Evolutionary conservation across 2,329 filamentous ascomycete species (phyloP), one percentile per base, ranked within the genome.

Genomic region (Ceratocystis diversiconidia): DNA sequence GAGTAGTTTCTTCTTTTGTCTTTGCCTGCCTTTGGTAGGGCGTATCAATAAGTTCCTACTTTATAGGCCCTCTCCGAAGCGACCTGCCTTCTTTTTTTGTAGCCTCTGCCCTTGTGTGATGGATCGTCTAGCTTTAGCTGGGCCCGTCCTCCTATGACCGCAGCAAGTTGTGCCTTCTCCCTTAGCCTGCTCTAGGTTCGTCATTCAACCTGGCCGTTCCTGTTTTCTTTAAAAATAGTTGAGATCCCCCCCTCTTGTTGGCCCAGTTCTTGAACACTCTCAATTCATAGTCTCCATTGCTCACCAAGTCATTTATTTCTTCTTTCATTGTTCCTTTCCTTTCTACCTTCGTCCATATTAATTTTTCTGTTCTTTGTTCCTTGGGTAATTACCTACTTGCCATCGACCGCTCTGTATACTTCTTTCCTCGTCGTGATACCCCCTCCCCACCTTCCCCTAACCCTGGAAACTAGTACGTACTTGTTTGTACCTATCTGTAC

Each of bases 341-440:
- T 28, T 46, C 17, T 32, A 15, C 2, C 41, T 57, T 28, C 17
- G 10, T 7, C 7, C 46, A 15, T 32, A 32, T 25, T 30, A 44
- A 28, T 62, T 32, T 50, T 50, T 50, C 22, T 50, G 3, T 41
- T 15, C 36, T 41, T 41, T 19, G n/a, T 22, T 22, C 61, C 30
- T 52, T 7, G 19, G 46, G 41, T 19, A 65, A 36, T 22, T 52
- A 7, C 48, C 57, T 19, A 44, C 55, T 25, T 22, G 12, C 36
- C 1, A 41, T 41, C 36, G 36, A 41, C 36, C 36, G 36, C 36
- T 41, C 44, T 57, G 36, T 44, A 32, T 65, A 67, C 59, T 65
- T 62, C 59, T 55, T 67, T 67, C 63, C 66, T 65, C 52, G 36
- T 62, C 60, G 66, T 67, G 66, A 67, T 67, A 67, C 63, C 63